A percentile compares a stretch with the other conserved stretches of the same genome.
These are phyloP conservation scores for Quercus robur DNA, from an alignment of 306 rosid genomes.

Conservation along the genomic window DNA sequence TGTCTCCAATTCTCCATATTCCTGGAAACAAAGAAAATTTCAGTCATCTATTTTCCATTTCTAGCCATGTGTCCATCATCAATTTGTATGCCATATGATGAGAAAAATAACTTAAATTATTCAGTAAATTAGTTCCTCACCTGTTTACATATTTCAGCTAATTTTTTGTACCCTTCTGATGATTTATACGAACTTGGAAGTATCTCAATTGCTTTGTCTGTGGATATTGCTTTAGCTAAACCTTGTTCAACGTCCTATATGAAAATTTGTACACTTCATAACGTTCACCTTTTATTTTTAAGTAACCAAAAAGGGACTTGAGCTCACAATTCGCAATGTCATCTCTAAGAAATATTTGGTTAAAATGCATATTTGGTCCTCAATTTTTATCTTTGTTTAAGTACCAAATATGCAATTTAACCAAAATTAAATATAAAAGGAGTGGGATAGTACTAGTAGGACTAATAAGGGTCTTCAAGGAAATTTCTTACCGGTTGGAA, in stretches of 20 bases:
- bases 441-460: no score
- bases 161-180: not conserved
- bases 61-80: not conserved
- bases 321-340: not conserved
- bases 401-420: conserved; percentile 68
- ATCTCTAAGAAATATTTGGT: no score
- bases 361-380: no score
- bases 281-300: not conserved
- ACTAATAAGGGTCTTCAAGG: no score
- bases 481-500: conserved; percentile 38
- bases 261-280: not conserved
- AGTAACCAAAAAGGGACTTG: not conserved
- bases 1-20: conserved; percentile 22
- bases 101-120: no score
- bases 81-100: no score
- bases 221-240: not conserved
- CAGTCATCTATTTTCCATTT: not conserved
- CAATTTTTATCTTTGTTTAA: no score
- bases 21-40: conserved; percentile 17
- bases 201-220: conserved; percentile 25
- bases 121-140: not conserved
- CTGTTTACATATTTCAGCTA: conserved; percentile 16
- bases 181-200: conserved; percentile 14
- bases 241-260: conserved; percentile 29
- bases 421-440: not conserved